Evolutionary conservation across 352 stramenopile genomes (phyloP), one percentile per base, ranked within the genome.

Genomic region (Halophytophthora batemanensis): DNA sequence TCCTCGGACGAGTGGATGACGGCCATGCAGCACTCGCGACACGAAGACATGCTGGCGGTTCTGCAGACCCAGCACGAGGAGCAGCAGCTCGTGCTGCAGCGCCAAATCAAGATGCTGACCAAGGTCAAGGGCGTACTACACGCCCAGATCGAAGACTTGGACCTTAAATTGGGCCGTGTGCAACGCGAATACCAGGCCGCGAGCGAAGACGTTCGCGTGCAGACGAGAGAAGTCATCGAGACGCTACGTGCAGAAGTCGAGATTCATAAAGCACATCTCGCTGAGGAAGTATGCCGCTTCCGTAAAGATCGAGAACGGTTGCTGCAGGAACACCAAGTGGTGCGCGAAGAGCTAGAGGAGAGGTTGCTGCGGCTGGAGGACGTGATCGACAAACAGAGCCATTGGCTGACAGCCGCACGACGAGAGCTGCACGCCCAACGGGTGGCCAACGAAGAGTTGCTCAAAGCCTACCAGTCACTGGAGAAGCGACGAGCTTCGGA

Each of bases 1-100:
- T 66, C 67, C 0, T 89, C 78, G 1, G 66, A 88, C 22, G 69
- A 84, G 34, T 92, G 82, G 82, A 84, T 92, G 69, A 86, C 75
- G 1, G 50, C 38, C 6, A 69, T 70, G 59, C 82, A 89, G 39
- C 50, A 59, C 14, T 72, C 70, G 14, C 75, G 79, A 1, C 78
- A 87, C 17, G 77, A 87, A 15, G 49, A 77, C 1, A 64, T 66
- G 22, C 25, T 87, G 18, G 45, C 62, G 17, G 23, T 78, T n/a
- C 46, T 88, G 2, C 61, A 82, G 35, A 56, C 62, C 12, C 66
- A 86, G 46, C 75, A 89, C 43, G 62, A 75, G 2, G 34, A 62
- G n/a, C 52, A 74, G n/a, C 48, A 76, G 21, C 45, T 60, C 21
- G 46, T 34, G n/a, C 50, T 90, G 2, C 57, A 71, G 17, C 43